Base-by-base conservation (phyloP, 495 filamentous ascomycete species). In the Mycothermus thermophilus region DNA sequence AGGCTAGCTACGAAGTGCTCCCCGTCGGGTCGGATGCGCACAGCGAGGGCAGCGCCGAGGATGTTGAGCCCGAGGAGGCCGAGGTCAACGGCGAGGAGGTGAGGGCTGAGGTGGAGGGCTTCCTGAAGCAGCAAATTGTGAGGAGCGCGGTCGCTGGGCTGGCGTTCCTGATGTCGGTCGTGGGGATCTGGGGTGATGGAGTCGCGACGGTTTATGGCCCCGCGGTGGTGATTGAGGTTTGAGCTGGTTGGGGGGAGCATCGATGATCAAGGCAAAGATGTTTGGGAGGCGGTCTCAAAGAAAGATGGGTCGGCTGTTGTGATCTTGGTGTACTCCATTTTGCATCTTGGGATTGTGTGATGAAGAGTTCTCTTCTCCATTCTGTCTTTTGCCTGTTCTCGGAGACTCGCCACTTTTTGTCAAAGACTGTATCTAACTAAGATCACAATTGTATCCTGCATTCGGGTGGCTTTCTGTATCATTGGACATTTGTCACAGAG, bases 161-260 rank as follows among this genome's bases (percentile, higher is more conserved):
- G 35, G 83, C 72, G 0, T 78, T 92, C 49, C 50, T 71, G 22
- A 77, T 93, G 63, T 75, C 73, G 3, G 71, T 93, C 26, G 67
- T 94, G 15, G 86, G 86, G 1, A 71, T 93, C 42, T 94, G 86
- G 86, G 86, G 86, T 1, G 86, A 94, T 64, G 79, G 78, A 13
- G 62, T 60, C 27, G 41, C 16, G 12, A 34, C 31, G 32, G 32
- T 46, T 13, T 44, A 40, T 32, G 31, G 22, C 9, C 32, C 28
- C 26, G 26, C 30, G 8, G 31, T 43, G 19, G 4, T 34, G 7
- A 26, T 38, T 23, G 35, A 40, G 21, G n/a, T 40, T 21, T 35
- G 18, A 14, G 25, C n/a, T n/a, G n/a, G n/a, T n/a, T n/a, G n/a
- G n/a, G n/a, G n/a, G n/a, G n/a, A n/a, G n/a, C n/a, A n/a, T n/a